Base-by-base conservation (phyloP, 441 rosid species). In the Brassica hybrid region DNA sequence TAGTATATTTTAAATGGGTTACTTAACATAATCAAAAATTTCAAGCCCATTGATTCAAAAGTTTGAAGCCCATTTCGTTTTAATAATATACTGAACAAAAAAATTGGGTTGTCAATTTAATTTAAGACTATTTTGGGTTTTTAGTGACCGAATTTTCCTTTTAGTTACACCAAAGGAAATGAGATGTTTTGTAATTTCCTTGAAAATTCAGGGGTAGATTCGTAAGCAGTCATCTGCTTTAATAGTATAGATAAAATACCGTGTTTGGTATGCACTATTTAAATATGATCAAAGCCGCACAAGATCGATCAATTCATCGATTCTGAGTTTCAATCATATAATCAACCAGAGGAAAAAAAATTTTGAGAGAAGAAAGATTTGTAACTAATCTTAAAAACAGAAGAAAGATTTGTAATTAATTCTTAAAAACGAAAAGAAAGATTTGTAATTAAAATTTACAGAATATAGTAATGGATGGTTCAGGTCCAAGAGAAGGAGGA, bases 401-500 rank as follows among this genome's bases (percentile, higher is more conserved):
- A 45, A 45, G 16, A 45, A 13, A 45, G 52, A 45, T 38, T 38
- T 38, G 45, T 38, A 38, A 2, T 2, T 10, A 38, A 10, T 10
- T 2, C 45, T 10, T 11, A 43, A 36, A 36, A 36, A 36, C 1
- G 36, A 43, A 43, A 43, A 41, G 4, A 41, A 41, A 41, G 50
- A 43, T 6, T 6, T 14, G 4, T 16, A 52, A 52, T 2, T 14
- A 19, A 50, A 50, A 6, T 13, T 45, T 45, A 45, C 52, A 45
- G 52, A 43, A 14, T 25, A 36, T 52, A 6, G 19, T 14, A 19
- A 68, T 74, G 78, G 67, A 74, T 63, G 32, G 43, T 79, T 74
- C 78, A 52, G 61, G 80, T 67, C 16, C 94, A 19, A 36, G 79
- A 36, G 83, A 86, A 59, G 85, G 76, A 58, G 56, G 56, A n/a